Evolutionary conservation across 441 rosid genomes (phyloP).

Genomic region (Erodium trifolium): DNA sequence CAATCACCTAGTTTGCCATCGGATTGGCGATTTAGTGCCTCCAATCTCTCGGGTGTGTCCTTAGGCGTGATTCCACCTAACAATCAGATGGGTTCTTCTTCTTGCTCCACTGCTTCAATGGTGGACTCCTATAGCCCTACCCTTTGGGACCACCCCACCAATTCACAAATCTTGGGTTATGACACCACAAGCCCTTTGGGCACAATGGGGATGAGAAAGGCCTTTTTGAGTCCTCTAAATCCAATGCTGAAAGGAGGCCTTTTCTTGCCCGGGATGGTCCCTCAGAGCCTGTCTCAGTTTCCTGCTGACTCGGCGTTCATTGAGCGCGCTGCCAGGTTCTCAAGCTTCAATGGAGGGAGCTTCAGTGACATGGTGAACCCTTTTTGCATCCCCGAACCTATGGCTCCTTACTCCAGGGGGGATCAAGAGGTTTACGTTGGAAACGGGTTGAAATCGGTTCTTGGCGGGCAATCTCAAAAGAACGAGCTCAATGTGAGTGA

Average conservation of each 20-base stretch:
- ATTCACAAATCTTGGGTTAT: slow-evolving; percentile 49
- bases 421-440: slow-evolving; percentile 29
- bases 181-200: slow-evolving; percentile 43
- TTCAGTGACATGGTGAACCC: slow-evolving; percentile 63
- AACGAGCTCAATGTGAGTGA: slow-evolving; percentile 38
- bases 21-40: slow-evolving; percentile 55
- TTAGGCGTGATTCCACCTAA: slow-evolving; percentile 19
- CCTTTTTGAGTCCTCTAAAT: slow-evolving; percentile 39
- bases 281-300: slow-evolving; percentile 72
- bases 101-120: slow-evolving; percentile 67
- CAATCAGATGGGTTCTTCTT: slow-evolving; percentile 32
- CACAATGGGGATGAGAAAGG: slow-evolving; percentile 32
- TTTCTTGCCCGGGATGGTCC: slow-evolving; percentile 52
- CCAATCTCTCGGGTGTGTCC: slow-evolving; percentile 41
- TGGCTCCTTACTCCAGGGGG: slow-evolving; percentile 39
- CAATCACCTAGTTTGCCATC: slow-evolving; percentile 34
- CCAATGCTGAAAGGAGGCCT: slow-evolving; percentile 53
- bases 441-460: slow-evolving; percentile 31
- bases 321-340: slow-evolving; percentile 93
- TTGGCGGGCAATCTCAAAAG: slow-evolving; percentile 40
- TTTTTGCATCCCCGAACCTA: slow-evolving; percentile 48
- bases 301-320: slow-evolving; percentile 87
- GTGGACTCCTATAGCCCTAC: slow-evolving; percentile 53
- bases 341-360: slow-evolving; percentile 68
- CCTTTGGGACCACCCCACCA: slow-evolving; percentile 56